Evolutionary conservation across 352 stramenopile genomes (phyloP).

Genomic region (Phytophthora colocasiae): DNA sequence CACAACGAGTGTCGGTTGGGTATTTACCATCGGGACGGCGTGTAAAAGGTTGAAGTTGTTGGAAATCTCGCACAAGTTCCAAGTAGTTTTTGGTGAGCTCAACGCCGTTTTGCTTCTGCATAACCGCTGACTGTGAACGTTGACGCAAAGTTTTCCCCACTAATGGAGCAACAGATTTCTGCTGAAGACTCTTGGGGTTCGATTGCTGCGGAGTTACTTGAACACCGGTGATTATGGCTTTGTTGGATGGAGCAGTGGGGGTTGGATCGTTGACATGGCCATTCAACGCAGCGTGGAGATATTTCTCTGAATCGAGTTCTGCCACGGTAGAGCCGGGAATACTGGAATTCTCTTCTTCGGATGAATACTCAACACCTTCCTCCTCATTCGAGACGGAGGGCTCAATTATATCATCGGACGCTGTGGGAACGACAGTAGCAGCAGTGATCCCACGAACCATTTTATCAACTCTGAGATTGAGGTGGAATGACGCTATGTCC

Average conservation of each 20-base stretch:
- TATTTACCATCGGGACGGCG: slow-evolving; percentile 55
- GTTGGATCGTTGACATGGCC: slow-evolving; percentile 6
- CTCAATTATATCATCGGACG: slow-evolving; percentile 12
- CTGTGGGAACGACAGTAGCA: slow-evolving; percentile 28
- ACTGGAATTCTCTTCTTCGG: slow-evolving; percentile 7
- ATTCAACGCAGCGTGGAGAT: slow-evolving; percentile 26
- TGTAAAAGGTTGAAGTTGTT: slow-evolving; percentile 59
- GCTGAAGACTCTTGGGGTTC: neutral
- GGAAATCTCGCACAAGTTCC: slow-evolving; percentile 59
- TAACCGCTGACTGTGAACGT: slow-evolving; percentile 23
- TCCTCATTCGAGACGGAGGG: slow-evolving; percentile 4
- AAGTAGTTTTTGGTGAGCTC: slow-evolving; percentile 64
- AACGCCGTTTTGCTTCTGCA: slow-evolving; percentile 18
- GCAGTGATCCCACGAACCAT: slow-evolving; percentile 23
- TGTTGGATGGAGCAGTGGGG: neutral
- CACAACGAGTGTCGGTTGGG: slow-evolving; percentile 42
- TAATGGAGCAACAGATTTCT: slow-evolving; percentile 4
- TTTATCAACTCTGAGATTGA: neutral
- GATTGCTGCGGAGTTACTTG: neutral
- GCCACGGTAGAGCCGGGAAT: neutral
- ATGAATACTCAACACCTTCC: slow-evolving; percentile 8
- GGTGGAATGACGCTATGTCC: neutral
- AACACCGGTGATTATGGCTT: neutral
- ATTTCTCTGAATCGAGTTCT: slow-evolving; percentile 3
- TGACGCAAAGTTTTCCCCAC: slow-evolving; percentile 20